A percentile compares a stretch with the other conserved stretches of the same genome.
Evolutionary conservation across 2,329 filamentous ascomycete species (phyloP).

Genomic region (Zasmidium cellare): DNA sequence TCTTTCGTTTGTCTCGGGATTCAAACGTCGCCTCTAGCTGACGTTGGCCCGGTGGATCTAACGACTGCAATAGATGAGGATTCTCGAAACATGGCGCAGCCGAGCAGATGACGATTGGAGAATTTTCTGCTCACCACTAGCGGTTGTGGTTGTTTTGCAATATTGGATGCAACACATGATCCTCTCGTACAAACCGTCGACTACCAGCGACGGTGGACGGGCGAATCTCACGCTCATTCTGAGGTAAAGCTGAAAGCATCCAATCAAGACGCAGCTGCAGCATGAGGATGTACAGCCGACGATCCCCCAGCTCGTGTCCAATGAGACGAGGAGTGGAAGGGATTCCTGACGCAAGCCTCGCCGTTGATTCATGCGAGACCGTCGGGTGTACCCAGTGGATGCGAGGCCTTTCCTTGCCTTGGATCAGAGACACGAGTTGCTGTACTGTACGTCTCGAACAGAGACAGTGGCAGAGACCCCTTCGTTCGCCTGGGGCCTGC

Average conservation of each 20-base stretch:
- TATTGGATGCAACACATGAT: slow-evolving; percentile 16
- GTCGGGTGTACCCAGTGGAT: neutral
- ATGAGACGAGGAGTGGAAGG: neutral
- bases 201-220: neutral
- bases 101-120: neutral
- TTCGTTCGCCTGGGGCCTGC: neutral
- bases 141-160: slow-evolving; percentile 13
- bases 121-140: neutral
- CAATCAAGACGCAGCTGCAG: slow-evolving; percentile 6
- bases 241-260: slow-evolving; percentile 5
- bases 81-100: slow-evolving; percentile 11
- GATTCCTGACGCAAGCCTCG: slow-evolving; percentile 11
- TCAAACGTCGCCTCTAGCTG: slow-evolving; percentile 2
- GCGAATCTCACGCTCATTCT: slow-evolving; percentile 4
- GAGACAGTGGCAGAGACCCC: neutral
- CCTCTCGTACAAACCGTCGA: slow-evolving; percentile 2
- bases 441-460: neutral
- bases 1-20: slow-evolving; percentile 7
- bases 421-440: slow-evolving; percentile 5
- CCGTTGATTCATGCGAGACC: slow-evolving; percentile 5
- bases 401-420: too few relatives aligned
- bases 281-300: slow-evolving; percentile 9
- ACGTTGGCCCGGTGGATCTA: neutral
- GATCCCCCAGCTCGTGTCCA: slow-evolving; percentile 9
- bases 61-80: slow-evolving; percentile 11